Base-by-base conservation (phyloP, 148 eudicot species). In the Vaccinium vitisidaea region DNA sequence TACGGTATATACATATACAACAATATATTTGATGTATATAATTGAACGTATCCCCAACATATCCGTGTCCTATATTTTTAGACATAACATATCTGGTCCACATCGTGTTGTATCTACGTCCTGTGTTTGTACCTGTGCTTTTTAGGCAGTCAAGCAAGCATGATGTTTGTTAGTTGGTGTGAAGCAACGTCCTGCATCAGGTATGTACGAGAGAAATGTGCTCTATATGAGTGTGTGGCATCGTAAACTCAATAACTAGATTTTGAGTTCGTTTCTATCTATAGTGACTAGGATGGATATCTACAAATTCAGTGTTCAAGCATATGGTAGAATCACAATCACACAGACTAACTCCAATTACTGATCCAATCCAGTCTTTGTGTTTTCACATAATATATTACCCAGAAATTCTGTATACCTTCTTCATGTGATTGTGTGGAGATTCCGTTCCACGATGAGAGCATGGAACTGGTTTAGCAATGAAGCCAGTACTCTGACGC, bases 371-470 rank as follows among this genome's bases (percentile, higher is more conserved):
- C 8, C 19, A 16, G 11, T 11, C 49, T 48, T 46, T 4, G 58
- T 1, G n/a, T 32, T 27, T 14, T 25, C 11, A 53, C 21, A 53
- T 25, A 30, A 23, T 25, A 23, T 53, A 78, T 53, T 55, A 18
- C 25, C 36, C 53, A 53, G 63, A 61, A 21, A 61, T 61, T 8
- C 8, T 83, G 53, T 13, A 39, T 67, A 87, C 88, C 87, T 87
- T 88, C 84, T 90, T 84, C 23, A 52, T 78, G 23, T 25, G 36
- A 76, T 81, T 56, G 36, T 50, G 85, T n/a, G 78, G 80, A n/a
- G 53, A 75, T 76, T 83, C 79, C 23, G 48, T 79, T 80, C 32
- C 79, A 76, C 9, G 79, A 76, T 27, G 52, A 65, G 77, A 76
- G 12, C 52, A 78, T 71, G 69, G 73, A 81, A 16, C 32, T 81